Evolutionary conservation across 1,139 yeast genomes (phyloP), one percentile per base, ranked within the genome.

Genomic region (Arxiozyma heterogenica): DNA sequence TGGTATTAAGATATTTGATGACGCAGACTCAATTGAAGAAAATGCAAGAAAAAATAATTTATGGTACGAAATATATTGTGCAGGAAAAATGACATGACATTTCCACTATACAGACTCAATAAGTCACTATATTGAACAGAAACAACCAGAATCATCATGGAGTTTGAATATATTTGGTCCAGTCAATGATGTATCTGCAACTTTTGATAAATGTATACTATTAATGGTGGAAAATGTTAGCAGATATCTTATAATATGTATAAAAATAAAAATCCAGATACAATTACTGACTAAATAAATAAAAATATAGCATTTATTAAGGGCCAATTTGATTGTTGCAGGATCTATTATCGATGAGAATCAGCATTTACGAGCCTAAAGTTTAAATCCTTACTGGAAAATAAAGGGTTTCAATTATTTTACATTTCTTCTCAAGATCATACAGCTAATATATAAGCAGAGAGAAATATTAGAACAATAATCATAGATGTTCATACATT

Each of bases 361-460:
- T 11, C 44, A 23, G 53, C 46, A 41, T 51, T 41, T 42, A 34
- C 25, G 9, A 51, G 47, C 30, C n/a, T 15, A 8, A 12, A 18
- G 15, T 34, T 25, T 9, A 4, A 45, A 18, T 2, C 8, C 5
- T n/a, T 8, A 15, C 21, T 46, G 8, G 47, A 43, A n/a, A 22
- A 20, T 9, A 2, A 12, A 18, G 48, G 39, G 5, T 50, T 53
- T 15, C 42, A 15, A n/a, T 9, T 8, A 11, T 41, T 41, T 17
- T 53, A 39, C 44, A 43, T 51, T 4, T 20, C 51, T 3, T 50
- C 53, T 4, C 39, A 47, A 20, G 53, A 50, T 17, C 53, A 53
- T 41, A 17, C 53, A 21, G 53, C 49, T 1, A 53, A 53, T 47
- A 53, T 51, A 12, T 25, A 46, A n/a, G 53, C 51, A 8, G 55